A percentile compares a stretch with the other conserved stretches of the same genome.
Conservation (phyloP, 2,329 filamentous ascomycete species). For the Diplodia seriata region DNA sequence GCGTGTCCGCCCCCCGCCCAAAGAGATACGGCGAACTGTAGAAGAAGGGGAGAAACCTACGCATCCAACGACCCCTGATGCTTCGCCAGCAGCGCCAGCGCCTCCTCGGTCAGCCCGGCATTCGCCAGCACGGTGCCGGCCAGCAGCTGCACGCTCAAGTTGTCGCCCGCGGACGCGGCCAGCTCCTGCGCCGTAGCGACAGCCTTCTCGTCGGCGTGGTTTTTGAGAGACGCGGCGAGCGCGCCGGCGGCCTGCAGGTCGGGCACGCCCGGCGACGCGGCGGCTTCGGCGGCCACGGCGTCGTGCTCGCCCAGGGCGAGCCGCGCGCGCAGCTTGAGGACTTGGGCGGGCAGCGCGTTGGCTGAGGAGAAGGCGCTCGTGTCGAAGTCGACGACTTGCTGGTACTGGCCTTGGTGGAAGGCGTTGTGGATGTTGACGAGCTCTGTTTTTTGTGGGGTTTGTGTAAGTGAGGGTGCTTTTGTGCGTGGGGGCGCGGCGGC, state of each 20-base stretch:
- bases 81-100: slow-evolving; percentile 76
- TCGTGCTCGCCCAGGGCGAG: slow-evolving; percentile 81
- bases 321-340: slow-evolving; percentile 81
- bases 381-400: slow-evolving; percentile 85
- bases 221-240: slow-evolving; percentile 67
- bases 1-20: too few species aligned
- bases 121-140: slow-evolving; percentile 82
- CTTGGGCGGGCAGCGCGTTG: slow-evolving; percentile 76
- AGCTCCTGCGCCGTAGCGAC: slow-evolving; percentile 71
- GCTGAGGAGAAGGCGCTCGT: slow-evolving; percentile 77
- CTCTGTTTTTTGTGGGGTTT: slow-evolving; percentile 56
- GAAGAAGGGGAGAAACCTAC: slow-evolving; percentile 59
- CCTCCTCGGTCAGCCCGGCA: slow-evolving; percentile 83
- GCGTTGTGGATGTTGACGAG: slow-evolving; percentile 72
- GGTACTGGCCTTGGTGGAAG: slow-evolving; percentile 81
- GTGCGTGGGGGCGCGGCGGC: slow-evolving; percentile 3
- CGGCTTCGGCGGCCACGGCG: slow-evolving; percentile 72
- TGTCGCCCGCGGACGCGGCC: slow-evolving; percentile 70
- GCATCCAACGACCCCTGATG: slow-evolving; percentile 83
- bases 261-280: slow-evolving; percentile 64
- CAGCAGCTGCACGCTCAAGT: slow-evolving; percentile 80
- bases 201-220: slow-evolving; percentile 60
- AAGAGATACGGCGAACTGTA: too few species aligned
- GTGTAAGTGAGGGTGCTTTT: not conserved
- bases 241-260: slow-evolving; percentile 79